These are phyloP conservation scores for Dothistroma pini DNA, from an alignment of 2,329 filamentous ascomycete species.

Conservation along the genomic window DNA sequence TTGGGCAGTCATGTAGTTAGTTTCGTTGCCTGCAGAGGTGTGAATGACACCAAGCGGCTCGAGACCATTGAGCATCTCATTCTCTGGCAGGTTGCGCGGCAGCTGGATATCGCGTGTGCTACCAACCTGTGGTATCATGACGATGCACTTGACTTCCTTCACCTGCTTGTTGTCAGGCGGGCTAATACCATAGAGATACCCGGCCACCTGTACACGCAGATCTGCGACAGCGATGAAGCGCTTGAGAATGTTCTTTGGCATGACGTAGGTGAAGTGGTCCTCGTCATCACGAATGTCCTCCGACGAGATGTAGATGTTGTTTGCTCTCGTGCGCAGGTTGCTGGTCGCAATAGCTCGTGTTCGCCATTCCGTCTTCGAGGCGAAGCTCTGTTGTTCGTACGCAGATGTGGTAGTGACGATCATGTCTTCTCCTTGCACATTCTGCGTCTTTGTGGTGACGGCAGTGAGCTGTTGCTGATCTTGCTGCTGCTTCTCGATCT, in stretches of 20 bases:
- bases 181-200: slow-evolving; percentile 89
- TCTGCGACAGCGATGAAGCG: slow-evolving; percentile 97
- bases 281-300: slow-evolving; percentile 91
- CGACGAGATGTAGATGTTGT: slow-evolving; percentile 98
- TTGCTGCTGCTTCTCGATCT: slow-evolving; percentile 98
- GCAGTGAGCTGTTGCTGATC: slow-evolving; percentile 96
- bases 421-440: slow-evolving; percentile 94
- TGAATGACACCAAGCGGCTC: slow-evolving; percentile 95
- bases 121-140: slow-evolving; percentile 96
- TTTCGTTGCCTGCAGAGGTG: slow-evolving; percentile 89
- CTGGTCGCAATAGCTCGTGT: slow-evolving; percentile 95
- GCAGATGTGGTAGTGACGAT: slow-evolving; percentile 97
- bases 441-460: slow-evolving; percentile 97
- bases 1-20: slow-evolving; percentile 90
- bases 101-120: slow-evolving; percentile 88
- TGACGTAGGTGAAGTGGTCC: slow-evolving; percentile 87
- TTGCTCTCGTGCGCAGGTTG: slow-evolving; percentile 86
- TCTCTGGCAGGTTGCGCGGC: slow-evolving; percentile 83
- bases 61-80: slow-evolving; percentile 80
- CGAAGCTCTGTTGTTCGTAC: slow-evolving; percentile 96
- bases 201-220: slow-evolving; percentile 91
- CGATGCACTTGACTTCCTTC: slow-evolving; percentile 94
- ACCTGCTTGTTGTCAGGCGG: slow-evolving; percentile 93
- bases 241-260: slow-evolving; percentile 98
- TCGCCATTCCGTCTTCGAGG: slow-evolving; percentile 98